Conservation (phyloP, 495 filamentous ascomycete genomes). For the Amniculicola lignicola region DNA sequence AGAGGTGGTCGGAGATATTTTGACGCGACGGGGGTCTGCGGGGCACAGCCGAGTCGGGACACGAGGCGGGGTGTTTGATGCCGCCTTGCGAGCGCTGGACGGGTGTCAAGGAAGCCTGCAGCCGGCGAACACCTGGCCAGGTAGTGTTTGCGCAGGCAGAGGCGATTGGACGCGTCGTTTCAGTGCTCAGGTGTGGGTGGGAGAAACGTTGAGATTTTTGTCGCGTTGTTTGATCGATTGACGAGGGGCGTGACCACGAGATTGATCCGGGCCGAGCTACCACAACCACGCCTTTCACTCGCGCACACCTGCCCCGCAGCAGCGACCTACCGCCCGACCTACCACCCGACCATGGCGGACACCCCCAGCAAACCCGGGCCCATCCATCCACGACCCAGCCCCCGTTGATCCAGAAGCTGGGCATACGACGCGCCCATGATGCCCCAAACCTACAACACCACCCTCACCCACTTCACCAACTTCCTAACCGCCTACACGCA, state of each 20-base stretch:
- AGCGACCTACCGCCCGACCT: too few species aligned
- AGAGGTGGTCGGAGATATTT: neutral
- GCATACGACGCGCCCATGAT: slow-evolving; percentile 20
- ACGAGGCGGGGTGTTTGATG: neutral
- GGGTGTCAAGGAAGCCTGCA: neutral
- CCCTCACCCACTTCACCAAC: slow-evolving; percentile 60
- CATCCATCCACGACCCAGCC: neutral
- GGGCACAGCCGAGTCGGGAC: neutral
- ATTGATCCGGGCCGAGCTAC: too few species aligned
- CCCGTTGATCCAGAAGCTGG: neutral
- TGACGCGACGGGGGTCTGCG: neutral
- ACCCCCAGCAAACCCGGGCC: too few species aligned
- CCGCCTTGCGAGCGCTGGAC: neutral
- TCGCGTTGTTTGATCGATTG: neutral
- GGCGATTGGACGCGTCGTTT: too few species aligned
- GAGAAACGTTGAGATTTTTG: neutral
- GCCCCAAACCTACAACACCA: slow-evolving; percentile 45
- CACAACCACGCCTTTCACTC: too few species aligned
- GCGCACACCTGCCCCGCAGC: too few species aligned
- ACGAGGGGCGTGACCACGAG: too few species aligned
- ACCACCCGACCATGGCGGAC: too few species aligned
- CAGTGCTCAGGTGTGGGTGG: too few species aligned
- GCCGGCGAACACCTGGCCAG: too few species aligned
- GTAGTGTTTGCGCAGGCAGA: too few species aligned
- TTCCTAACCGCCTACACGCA: slow-evolving; percentile 90